These are phyloP conservation scores for Trametes meyenii DNA, from an alignment of 768 basidiomycete species.

Conservation along the genomic window DNA sequence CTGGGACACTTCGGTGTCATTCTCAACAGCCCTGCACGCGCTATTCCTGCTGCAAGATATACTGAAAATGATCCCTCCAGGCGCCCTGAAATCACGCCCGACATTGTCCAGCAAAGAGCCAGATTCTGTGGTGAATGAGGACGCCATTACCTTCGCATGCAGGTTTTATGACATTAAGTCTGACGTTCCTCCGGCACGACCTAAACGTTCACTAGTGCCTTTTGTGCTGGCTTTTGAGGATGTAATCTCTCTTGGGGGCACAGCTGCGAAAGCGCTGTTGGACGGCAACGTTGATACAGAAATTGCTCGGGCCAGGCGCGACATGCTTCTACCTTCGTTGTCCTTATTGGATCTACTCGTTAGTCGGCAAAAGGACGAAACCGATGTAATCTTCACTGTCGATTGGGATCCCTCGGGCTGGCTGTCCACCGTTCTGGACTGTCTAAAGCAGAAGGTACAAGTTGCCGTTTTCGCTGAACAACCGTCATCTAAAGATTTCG, in stretches of 20 bases:
- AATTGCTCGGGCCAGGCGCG: conserved; percentile 38
- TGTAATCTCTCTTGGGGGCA: conserved; percentile 34
- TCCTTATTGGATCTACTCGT: conserved; percentile 54
- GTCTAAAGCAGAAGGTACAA: conserved; percentile 57
- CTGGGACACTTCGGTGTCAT: conserved; percentile 12
- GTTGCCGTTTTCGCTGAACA: too few species aligned
- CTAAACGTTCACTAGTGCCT: conserved; percentile 44
- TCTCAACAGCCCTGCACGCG: conserved; percentile 7
- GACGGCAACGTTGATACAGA: conserved; percentile 36
- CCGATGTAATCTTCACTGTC: conserved; percentile 39
- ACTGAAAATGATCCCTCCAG: conserved; percentile 22
- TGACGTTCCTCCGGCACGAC: background rate
- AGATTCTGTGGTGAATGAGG: background rate
- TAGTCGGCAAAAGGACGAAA: conserved; percentile 40
- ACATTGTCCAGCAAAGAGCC: conserved; percentile 5
- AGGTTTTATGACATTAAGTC: conserved; percentile 56
- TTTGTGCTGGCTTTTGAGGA: conserved; percentile 62
- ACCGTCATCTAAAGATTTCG: background rate
- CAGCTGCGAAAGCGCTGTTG: conserved; percentile 33
- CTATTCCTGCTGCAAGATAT: conserved; percentile 28
- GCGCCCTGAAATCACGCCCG: conserved; percentile 26
- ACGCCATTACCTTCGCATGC: conserved; percentile 53
- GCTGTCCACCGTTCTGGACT: conserved; percentile 56
- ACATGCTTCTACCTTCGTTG: conserved; percentile 55
- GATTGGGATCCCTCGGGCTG: conserved; percentile 69